Base-by-base conservation (phyloP, 495 filamentous ascomycete species). In the Penicillium canescens region DNA sequence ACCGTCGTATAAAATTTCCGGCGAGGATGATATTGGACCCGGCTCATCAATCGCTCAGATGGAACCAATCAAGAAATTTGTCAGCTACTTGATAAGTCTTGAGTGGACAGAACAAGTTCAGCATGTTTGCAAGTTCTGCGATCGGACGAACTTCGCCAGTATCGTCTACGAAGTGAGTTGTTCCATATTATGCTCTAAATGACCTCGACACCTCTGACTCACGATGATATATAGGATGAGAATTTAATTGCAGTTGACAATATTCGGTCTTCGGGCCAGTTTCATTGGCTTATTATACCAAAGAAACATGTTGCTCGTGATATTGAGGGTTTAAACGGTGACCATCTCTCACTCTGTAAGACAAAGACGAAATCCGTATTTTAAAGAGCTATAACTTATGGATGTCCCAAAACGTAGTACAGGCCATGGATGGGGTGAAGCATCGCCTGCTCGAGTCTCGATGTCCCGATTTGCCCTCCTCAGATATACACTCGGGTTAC, bases 201-300 rank as follows among this genome's bases (percentile, higher is more conserved):
- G 11, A 42, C 1, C 4, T 7, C 7, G 28, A 31, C 2, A 2
- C 9, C 1, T 10, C 28, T 31, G 28, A 13, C 3, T n/a, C 3
- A 8, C 11, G 12, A 24, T 11, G 11, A 42, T 14, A 10, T 7
- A 47, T 13, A 47, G 45, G 34, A 47, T 35, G 20, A 47, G 3
- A 3, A 38, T 2, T 23, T 47, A 9, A 38, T 47, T 13, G 45
- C 45, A 26, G 34, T 47, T 36, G 45, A 47, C 5, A 47, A 24
- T 13, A 47, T 47, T 8, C 45, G 45, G 10, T 35, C 18, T 9
- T 34, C 45, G 3, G 45, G 45, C 1, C 45, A 26, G n/a, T 28
- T 24, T 10, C 45, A 47, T 18, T 47, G 45, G 45, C 45, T 47
- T 4, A 47, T 47, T n/a, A 21, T 47, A 20, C 45, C 45, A 14